These are phyloP conservation scores for Irpex rosettiformis DNA, from an alignment of 1,284 basidiomycete genomes.

Conservation along the genomic window DNA sequence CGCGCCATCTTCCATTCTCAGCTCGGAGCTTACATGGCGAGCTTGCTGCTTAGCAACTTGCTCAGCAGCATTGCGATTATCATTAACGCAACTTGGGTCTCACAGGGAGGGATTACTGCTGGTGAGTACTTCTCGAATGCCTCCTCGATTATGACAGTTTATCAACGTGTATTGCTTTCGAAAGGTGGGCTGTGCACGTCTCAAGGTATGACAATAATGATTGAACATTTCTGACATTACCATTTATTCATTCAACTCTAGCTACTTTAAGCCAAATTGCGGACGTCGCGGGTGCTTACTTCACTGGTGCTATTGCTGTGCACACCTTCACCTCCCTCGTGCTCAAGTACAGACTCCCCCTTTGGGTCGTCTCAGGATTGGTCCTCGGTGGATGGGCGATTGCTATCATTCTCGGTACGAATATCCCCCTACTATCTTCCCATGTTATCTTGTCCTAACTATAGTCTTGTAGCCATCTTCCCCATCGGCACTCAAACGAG, in stretches of 20 bases:
- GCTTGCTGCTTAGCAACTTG: conserved; percentile 56
- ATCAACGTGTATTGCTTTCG: not conserved
- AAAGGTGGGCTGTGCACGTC: conserved; percentile 40
- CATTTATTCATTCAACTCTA: conserved; percentile 13
- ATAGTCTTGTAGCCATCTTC: conserved; percentile 7
- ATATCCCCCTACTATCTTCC: conserved; percentile 3
- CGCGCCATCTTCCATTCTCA: conserved; percentile 67
- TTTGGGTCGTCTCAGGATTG: conserved; percentile 40
- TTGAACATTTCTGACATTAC: conserved; percentile 5
- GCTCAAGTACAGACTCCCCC: conserved; percentile 46
- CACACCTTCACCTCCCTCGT: conserved; percentile 68
- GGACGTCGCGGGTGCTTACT: conserved; percentile 59
- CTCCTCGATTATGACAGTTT: not conserved
- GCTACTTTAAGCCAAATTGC: conserved; percentile 56
- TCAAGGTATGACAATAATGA: conserved; percentile 45
- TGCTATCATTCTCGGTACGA: conserved; percentile 45
- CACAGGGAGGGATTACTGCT: conserved; percentile 39
- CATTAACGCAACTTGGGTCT: conserved; percentile 44
- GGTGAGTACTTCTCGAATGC: conserved; percentile 37
- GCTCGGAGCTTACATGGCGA: conserved; percentile 62
- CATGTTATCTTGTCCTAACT: not conserved
- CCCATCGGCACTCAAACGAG: conserved; percentile 40
- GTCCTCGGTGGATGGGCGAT: conserved; percentile 53
- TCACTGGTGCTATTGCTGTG: conserved; percentile 60
- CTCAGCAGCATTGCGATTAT: conserved; percentile 50